Evolutionary conservation across 1,284 basidiomycete genomes (phyloP).

Genomic region (Porodaedalea pini): DNA sequence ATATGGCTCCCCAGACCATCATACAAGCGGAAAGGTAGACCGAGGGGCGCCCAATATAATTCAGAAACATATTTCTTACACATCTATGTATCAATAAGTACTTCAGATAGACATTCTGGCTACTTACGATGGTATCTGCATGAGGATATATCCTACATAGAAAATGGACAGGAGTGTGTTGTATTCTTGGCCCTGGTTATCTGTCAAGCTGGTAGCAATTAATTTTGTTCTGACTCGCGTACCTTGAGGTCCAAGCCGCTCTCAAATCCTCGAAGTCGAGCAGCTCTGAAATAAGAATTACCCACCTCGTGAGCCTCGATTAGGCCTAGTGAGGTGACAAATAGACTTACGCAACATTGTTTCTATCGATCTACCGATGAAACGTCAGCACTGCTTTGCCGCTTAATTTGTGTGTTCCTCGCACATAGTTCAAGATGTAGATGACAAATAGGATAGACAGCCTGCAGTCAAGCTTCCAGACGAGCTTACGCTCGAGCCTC

Average conservation of each 20-base stretch:
- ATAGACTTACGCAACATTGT: constrained; percentile 52
- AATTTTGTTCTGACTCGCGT: background rate
- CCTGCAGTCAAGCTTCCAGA: constrained; percentile 45
- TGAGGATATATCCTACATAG: constrained; percentile 35
- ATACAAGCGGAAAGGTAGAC: constrained; percentile 71
- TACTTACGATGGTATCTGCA: constrained; percentile 51
- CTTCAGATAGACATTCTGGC: constrained; percentile 4
- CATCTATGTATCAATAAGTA: constrained; percentile 1
- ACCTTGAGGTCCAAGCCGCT: constrained; percentile 54
- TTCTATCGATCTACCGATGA: constrained; percentile 53
- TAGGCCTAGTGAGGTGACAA: background rate
- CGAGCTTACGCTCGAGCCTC: constrained; percentile 41
- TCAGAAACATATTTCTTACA: constrained; percentile 67
- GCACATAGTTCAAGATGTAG: constrained; percentile 54
- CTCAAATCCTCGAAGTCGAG: constrained; percentile 67
- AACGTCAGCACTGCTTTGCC: background rate
- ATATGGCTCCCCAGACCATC: constrained; percentile 67
- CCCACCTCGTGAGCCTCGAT: background rate
- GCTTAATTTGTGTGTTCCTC: constrained; percentile 21
- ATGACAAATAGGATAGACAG: constrained; percentile 51
- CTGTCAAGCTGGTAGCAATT: background rate
- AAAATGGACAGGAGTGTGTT: constrained; percentile 69
- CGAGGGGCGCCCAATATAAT: constrained; percentile 68
- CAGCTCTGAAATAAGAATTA: constrained; percentile 42
- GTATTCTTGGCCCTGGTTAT: constrained; percentile 53